These are phyloP conservation scores for Mrakia blollopis DNA, from an alignment of 768 basidiomycete genomes.

Conservation along the genomic window DNA sequence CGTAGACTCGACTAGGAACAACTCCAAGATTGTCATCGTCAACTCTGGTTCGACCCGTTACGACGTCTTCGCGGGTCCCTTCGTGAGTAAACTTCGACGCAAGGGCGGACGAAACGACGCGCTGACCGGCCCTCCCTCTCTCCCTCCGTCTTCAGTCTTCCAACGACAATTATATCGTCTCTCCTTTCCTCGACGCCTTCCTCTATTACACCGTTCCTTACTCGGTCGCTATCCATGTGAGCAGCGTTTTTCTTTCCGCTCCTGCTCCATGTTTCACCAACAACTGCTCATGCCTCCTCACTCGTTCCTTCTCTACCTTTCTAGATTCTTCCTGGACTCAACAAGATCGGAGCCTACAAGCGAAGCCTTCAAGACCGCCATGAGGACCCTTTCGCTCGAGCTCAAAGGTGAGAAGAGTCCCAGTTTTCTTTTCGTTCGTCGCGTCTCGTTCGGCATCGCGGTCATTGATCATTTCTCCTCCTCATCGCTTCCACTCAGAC, in stretches of 20 bases:
- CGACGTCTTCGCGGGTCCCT: slow-evolving; percentile 51
- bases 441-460: background rate
- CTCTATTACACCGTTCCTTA: slow-evolving; percentile 55
- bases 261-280: no score
- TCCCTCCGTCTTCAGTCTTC: slow-evolving; percentile 65
- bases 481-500: background rate
- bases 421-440: no score
- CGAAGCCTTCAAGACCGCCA: background rate
- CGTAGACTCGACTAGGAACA: slow-evolving; percentile 33
- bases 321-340: slow-evolving; percentile 47
- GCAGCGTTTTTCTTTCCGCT: no score
- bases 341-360: background rate
- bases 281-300: no score
- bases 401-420: background rate
- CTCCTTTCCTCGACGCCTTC: slow-evolving; percentile 65
- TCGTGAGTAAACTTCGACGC: background rate
- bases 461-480: background rate
- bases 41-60: slow-evolving; percentile 65
- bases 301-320: no score
- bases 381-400: slow-evolving; percentile 6
- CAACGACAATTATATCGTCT: slow-evolving; percentile 68
- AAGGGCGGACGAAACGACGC: no score
- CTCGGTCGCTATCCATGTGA: slow-evolving; percentile 48
- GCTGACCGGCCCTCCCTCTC: no score
- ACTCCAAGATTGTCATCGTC: slow-evolving; percentile 61